Conservation (phyloP, 495 filamentous ascomycete genomes). For the Aspergillus leporis region DNA sequence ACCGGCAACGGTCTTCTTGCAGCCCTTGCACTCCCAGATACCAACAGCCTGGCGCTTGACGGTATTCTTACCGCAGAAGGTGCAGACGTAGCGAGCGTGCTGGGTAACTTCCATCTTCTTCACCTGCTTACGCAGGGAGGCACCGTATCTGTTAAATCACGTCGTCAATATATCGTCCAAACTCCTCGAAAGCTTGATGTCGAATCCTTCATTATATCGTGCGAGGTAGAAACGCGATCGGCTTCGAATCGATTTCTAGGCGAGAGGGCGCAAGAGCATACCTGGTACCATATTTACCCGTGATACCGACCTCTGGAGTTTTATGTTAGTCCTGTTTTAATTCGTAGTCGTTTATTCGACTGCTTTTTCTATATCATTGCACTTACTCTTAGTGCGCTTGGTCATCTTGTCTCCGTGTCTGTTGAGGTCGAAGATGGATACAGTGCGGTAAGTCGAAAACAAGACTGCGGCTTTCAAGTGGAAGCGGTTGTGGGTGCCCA, state of each 20-base stretch:
- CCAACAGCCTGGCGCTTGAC: slow-evolving; percentile 91
- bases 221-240: slow-evolving; percentile 25
- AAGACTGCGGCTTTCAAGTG: slow-evolving; percentile 36
- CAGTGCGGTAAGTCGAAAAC: slow-evolving; percentile 44
- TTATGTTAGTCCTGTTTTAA: slow-evolving; percentile 33
- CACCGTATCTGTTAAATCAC: slow-evolving; percentile 76
- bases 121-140: slow-evolving; percentile 98
- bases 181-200: slow-evolving; percentile 12
- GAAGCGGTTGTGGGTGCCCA: slow-evolving; percentile 45
- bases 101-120: slow-evolving; percentile 99
- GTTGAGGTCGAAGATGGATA: slow-evolving; percentile 47
- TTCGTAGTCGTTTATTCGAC: not conserved
- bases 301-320: slow-evolving; percentile 76
- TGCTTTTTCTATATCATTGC: not conserved
- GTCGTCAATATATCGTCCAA: slow-evolving; percentile 32
- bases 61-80: slow-evolving; percentile 93
- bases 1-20: slow-evolving; percentile 92
- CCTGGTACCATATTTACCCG: slow-evolving; percentile 71
- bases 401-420: slow-evolving; percentile 72
- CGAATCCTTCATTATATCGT: slow-evolving; percentile 13
- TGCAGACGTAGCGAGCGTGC: slow-evolving; percentile 85
- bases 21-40: slow-evolving; percentile 94
- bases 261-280: slow-evolving; percentile 40
- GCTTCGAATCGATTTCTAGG: slow-evolving; percentile 27
- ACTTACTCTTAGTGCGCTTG: slow-evolving; percentile 88